phyloP scores from a whole-genome alignment of 495 filamentous ascomycete species.

The Daldinia concentrica region DNA sequence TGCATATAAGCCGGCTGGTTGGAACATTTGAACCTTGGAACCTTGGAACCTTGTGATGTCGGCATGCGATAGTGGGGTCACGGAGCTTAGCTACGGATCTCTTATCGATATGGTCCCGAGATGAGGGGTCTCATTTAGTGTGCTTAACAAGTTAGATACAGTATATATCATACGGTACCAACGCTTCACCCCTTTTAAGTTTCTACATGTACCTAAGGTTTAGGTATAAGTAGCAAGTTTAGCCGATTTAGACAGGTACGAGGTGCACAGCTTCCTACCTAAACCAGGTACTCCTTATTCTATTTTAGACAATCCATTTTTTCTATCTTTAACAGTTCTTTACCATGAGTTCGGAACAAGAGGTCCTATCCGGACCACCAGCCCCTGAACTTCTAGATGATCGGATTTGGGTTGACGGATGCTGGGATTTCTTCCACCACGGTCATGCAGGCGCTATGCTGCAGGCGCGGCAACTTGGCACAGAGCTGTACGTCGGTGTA shows the following conservation, averaged over 20 bases:
- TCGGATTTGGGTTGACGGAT: slow-evolving; percentile 96
- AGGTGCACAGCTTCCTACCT: background rate
- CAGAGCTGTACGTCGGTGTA: slow-evolving; percentile 86
- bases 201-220: background rate
- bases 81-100: slow-evolving; percentile 22
- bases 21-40: background rate
- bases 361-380: slow-evolving; percentile 43
- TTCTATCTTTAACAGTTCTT: background rate
- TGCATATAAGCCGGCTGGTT: background rate
- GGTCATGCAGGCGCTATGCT: slow-evolving; percentile 97
- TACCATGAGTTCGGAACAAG: slow-evolving; percentile 44
- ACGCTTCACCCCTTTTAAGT: background rate
- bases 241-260: background rate
- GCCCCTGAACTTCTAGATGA: slow-evolving; percentile 66
- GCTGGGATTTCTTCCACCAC: slow-evolving; percentile 98
- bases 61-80: slow-evolving; percentile 33
- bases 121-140: slow-evolving; percentile 28
- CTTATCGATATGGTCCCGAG: slow-evolving; percentile 35
- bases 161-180: background rate
- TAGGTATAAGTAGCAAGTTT: background rate
- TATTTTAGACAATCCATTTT: background rate
- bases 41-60: slow-evolving; percentile 14
- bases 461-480: slow-evolving; percentile 87
- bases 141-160: background rate
- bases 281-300: background rate